Base-by-base conservation (phyloP, 768 basidiomycete species). In the Amanita thiersii region DNA sequence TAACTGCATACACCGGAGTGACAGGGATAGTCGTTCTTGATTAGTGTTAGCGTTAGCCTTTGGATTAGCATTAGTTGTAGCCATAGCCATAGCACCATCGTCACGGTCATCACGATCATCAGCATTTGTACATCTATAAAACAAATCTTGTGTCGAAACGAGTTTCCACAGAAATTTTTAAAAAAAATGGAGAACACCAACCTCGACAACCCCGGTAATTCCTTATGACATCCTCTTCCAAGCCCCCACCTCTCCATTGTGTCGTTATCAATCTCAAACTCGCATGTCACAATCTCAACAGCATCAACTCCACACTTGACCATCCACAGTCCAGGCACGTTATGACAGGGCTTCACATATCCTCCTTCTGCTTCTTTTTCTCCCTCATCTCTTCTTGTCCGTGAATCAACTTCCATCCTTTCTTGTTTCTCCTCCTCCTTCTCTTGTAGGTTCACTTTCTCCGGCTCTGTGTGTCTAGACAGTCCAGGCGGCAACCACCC, bases 311-410 rank as follows among this genome's bases (percentile, higher is more conserved):
- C 68, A 2, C 50, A 44, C 40, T 60, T 60, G 23, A 56, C 48
- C 36, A 65, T 55, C 68, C 69, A 72, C 5, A 70, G 40, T 4
- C 68, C 68, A 37, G 69, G 69, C 20, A 69, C 55, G 44, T 56
- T 51, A 40, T 63, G 54, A 43, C 58, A 64, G 6, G 63, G 57
- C 28, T 50, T 46, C n/a, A n/a, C n/a, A n/a, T n/a, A n/a, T n/a
- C n/a, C n/a, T n/a, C n/a, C n/a, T n/a, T n/a, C n/a, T 1, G 43
- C 17, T 18, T 15, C 9, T 35, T 35, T 28, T 7, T 7, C 26
- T 28, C 7, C 26, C 6, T 7, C 26, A 28, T n/a, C n/a, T 28
- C 7, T n/a, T 7, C 26, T 20, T 12, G 7, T 17, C 15, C 10
- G 17, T 12, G 14, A 4, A 23, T 29, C 26, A 3, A 24, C 10